Evolutionary conservation across 139 green algal genomes (phyloP).

Genomic region (Chara braunii): DNA sequence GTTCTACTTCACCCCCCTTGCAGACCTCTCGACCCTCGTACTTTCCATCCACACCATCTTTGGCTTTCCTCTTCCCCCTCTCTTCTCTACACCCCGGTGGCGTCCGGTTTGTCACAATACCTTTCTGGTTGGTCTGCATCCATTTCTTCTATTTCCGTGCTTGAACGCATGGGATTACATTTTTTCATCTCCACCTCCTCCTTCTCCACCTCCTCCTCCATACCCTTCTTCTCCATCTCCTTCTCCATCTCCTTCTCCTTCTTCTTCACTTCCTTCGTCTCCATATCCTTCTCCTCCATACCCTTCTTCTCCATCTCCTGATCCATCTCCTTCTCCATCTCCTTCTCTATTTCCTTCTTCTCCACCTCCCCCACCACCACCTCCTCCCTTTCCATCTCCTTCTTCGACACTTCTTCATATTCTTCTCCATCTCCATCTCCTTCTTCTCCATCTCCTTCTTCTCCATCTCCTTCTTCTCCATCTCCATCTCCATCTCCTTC

Average conservation of each 20-base stretch:
- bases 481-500: not conserved
- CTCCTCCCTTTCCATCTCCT: too few species aligned
- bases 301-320: too few species aligned
- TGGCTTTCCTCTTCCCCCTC: slow-evolving; percentile 16
- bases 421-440: not conserved
- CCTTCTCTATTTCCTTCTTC: not conserved
- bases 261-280: too few species aligned
- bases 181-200: not conserved
- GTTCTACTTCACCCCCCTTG: slow-evolving; percentile 76
- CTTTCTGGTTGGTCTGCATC: not conserved
- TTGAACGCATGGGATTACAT: not conserved
- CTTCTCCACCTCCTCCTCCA: not conserved
- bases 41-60: slow-evolving; percentile 71
- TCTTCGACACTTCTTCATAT: not conserved
- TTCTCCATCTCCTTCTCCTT: too few species aligned
- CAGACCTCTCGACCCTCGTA: too few species aligned
- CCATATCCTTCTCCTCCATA: too few species aligned
- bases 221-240: not conserved
- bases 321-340: not conserved
- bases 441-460: not conserved
- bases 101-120: not conserved
- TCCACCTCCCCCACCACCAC: not conserved
- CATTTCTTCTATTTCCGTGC: not conserved
- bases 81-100: not conserved
- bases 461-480: not conserved